These are phyloP conservation scores for Candida koratica DNA, from an alignment of 805 yeast species.

Conservation along the genomic window DNA sequence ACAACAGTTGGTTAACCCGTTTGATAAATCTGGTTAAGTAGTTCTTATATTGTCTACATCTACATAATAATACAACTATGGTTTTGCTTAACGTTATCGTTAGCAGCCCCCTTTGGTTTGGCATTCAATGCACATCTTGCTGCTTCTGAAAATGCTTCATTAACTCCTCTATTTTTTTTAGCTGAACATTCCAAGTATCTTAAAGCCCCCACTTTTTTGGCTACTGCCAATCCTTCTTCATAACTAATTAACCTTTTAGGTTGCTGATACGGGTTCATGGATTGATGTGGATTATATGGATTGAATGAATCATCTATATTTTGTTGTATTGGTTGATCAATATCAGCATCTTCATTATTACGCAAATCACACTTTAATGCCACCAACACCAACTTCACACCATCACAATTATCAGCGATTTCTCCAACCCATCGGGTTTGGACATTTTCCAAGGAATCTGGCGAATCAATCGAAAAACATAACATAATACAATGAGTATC, in stretches of 20 bases:
- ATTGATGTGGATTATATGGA: slow-evolving; percentile 35
- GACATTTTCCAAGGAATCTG: slow-evolving; percentile 91
- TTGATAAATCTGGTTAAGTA: slow-evolving; percentile 17
- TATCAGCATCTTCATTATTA: slow-evolving; percentile 49
- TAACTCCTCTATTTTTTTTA: slow-evolving; percentile 94
- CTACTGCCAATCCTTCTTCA: slow-evolving; percentile 91
- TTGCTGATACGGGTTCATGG: slow-evolving; percentile 21
- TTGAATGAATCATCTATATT: slow-evolving; percentile 22
- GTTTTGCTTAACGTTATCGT: slow-evolving; percentile 42
- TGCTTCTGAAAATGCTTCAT: slow-evolving; percentile 98
- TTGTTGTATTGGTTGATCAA: slow-evolving; percentile 31
- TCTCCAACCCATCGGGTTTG: slow-evolving; percentile 97
- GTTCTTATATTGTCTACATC: background rate
- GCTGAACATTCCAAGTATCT: slow-evolving; percentile 97
- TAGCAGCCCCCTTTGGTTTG: slow-evolving; percentile 62
- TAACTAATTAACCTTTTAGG: slow-evolving; percentile 65
- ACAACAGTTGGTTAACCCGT: slow-evolving; percentile 35
- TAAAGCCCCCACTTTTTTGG: slow-evolving; percentile 88
- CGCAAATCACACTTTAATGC: slow-evolving; percentile 94
- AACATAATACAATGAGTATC: slow-evolving; percentile 97
- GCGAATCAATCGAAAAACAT: slow-evolving; percentile 91
- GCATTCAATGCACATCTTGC: slow-evolving; percentile 94
- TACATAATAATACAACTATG: slow-evolving; percentile 40
- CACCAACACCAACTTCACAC: slow-evolving; percentile 87
- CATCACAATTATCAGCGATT: slow-evolving; percentile 94